These are phyloP conservation scores for Alternaria sp. DNA, from an alignment of 2,329 filamentous ascomycete species.

Conservation along the genomic window DNA sequence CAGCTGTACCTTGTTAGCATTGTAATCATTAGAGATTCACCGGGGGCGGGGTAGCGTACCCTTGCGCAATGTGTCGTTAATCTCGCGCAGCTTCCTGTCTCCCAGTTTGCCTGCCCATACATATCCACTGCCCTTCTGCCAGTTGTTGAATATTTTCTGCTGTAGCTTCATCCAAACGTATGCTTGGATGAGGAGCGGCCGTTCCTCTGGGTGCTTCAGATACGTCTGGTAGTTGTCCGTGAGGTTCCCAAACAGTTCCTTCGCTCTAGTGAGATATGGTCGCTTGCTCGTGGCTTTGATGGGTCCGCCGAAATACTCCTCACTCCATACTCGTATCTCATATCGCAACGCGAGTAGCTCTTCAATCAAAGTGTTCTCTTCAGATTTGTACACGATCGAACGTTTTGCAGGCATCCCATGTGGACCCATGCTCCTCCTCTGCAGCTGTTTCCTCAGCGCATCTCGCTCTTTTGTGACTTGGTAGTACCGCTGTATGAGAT, in stretches of 20 bases:
- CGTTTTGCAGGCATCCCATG: slow-evolving; percentile 35
- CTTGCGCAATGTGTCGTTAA: slow-evolving; percentile 47
- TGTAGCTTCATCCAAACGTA: slow-evolving; percentile 47
- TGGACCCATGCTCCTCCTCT: slow-evolving; percentile 40
- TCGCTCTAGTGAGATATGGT: slow-evolving; percentile 40
- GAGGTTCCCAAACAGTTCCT: slow-evolving; percentile 41
- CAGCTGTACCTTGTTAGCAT: slow-evolving; percentile 31
- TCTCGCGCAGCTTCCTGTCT: slow-evolving; percentile 42
- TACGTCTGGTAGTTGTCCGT: slow-evolving; percentile 44
- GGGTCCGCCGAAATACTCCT: slow-evolving; percentile 43
- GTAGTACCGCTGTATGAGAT: slow-evolving; percentile 46
- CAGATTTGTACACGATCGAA: slow-evolving; percentile 41
- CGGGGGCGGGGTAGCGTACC: slow-evolving; percentile 20
- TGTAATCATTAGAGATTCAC: background rate
- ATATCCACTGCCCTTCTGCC: slow-evolving; percentile 45
- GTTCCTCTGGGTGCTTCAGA: slow-evolving; percentile 39
- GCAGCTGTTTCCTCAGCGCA: slow-evolving; percentile 44
- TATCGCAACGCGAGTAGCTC: slow-evolving; percentile 43
- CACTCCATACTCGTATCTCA: slow-evolving; percentile 44
- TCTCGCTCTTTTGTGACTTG: slow-evolving; percentile 48
- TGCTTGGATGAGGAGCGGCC: slow-evolving; percentile 45
- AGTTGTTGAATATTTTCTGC: slow-evolving; percentile 46
- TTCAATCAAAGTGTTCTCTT: slow-evolving; percentile 46
- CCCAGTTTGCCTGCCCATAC: slow-evolving; percentile 48
- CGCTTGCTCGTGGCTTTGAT: slow-evolving; percentile 34